Evolutionary conservation across 2,329 filamentous ascomycete genomes (phyloP).

Genomic region (Talaromyces verruculosus): DNA sequence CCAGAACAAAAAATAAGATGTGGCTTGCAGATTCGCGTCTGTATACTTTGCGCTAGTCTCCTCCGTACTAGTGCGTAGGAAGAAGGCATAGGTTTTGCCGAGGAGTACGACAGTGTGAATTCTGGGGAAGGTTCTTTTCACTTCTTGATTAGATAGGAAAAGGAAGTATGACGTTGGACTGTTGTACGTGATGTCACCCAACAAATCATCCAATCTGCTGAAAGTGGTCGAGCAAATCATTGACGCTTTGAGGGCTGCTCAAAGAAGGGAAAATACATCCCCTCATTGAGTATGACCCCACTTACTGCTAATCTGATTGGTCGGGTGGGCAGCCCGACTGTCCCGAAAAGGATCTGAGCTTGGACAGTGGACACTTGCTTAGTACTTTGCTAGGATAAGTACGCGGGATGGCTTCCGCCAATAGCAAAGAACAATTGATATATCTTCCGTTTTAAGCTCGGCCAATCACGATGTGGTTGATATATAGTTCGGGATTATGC

Average conservation of each 20-base stretch:
- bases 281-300: neutral
- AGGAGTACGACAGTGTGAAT: neutral
- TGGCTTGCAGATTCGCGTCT: neutral
- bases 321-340: neutral
- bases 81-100: neutral
- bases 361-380: neutral
- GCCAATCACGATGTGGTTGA: neutral
- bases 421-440: neutral
- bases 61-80: no score
- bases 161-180: neutral
- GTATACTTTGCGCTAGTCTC: neutral
- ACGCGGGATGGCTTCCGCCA: neutral
- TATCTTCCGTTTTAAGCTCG: neutral
- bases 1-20: constrained; percentile 1
- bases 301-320: neutral
- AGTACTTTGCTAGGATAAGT: no score
- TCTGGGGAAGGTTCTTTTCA: neutral
- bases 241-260: neutral
- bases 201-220: neutral
- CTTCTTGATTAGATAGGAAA: neutral
- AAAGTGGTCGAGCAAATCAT: neutral
- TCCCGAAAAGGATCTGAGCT: neutral
- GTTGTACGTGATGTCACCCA: neutral
- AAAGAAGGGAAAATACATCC: neutral
- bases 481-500: neutral